These are phyloP conservation scores for Kuraishia borneana DNA, from an alignment of 805 yeast genomes.

Conservation along the genomic window DNA sequence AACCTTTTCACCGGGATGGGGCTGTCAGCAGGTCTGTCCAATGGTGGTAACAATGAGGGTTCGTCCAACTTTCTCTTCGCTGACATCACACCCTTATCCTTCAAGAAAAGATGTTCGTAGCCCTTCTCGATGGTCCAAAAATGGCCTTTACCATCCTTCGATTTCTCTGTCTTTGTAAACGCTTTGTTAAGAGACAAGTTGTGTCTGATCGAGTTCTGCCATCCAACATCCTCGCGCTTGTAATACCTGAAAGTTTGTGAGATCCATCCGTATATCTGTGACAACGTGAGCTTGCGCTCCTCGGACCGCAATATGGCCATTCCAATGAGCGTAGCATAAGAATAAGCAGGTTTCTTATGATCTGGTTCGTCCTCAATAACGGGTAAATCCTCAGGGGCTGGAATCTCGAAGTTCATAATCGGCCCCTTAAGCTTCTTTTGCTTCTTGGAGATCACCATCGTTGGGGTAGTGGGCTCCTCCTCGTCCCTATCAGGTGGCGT, in stretches of 20 bases:
- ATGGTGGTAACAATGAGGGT: background rate
- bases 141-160: slow-evolving; percentile 85
- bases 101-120: slow-evolving; percentile 68
- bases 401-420: slow-evolving; percentile 18
- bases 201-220: slow-evolving; percentile 97
- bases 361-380: slow-evolving; percentile 29
- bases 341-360: slow-evolving; percentile 73
- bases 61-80: slow-evolving; percentile 1
- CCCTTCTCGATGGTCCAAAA: slow-evolving; percentile 90
- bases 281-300: slow-evolving; percentile 54
- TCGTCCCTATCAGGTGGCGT: slow-evolving; percentile 3
- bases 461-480: background rate
- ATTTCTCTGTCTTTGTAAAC: slow-evolving; percentile 80
- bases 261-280: slow-evolving; percentile 90
- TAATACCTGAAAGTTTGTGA: slow-evolving; percentile 77
- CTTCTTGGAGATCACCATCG: slow-evolving; percentile 3
- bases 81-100: slow-evolving; percentile 39
- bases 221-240: slow-evolving; percentile 77
- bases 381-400: slow-evolving; percentile 29
- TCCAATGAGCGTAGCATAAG: slow-evolving; percentile 89
- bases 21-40: background rate
- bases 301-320: slow-evolving; percentile 85
- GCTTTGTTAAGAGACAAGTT: slow-evolving; percentile 90
- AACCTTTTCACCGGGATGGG: background rate
- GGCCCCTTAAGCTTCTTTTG: slow-evolving; percentile 12